Evolutionary conservation across 176 grass and related monocot species (phyloP), one percentile per base, ranked within the genome.

Genomic region (Musa troglodytarum): DNA sequence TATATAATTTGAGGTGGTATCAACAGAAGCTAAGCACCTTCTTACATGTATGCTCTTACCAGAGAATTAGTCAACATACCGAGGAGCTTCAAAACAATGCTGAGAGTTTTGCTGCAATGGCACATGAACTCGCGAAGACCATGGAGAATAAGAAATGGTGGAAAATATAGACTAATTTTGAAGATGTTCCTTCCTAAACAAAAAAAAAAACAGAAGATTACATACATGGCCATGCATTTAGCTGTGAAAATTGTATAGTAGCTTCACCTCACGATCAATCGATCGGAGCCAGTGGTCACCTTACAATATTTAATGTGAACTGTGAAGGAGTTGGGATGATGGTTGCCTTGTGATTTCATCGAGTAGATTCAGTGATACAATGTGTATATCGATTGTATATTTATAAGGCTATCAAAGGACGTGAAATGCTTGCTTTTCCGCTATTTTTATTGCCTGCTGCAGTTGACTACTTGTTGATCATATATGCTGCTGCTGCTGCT

Each of bases 101-200:
- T 11, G 86, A 87, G 54, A 92, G 92, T 65, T 99, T 99, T 22
- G 82, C 88, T 11, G 23, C 65, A 25, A 80, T 94, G 63, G 96
- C 88, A 1, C 81, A 88, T 78, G 86, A 99, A 84, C 86, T 94
- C 10, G 77, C 65, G 17, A 92, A 89, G 50, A 78, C 81, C 63
- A 91, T 87, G 81, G 88, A 99, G 85, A 89, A 79, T 78, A 97
- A 91, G 66, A 89, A 78, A 72, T 99, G 96, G 96, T 99, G 96
- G 91, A 94, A 84, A 81, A 75, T 77, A 74, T 90, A 70, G 34
- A 50, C 67, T 50, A 8, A 4, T 59, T 59, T n/a, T n/a, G 5
- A n/a, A 65, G 7, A 65, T 12, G 63, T 26, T 65, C n/a, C 21
- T 65, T 21, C 63, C 12, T 12, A 65, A 65, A 5, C 34, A 34